These are phyloP conservation scores for Paraleonurus japonicus DNA, from an alignment of 257 asterid genomes.

Conservation along the genomic window DNA sequence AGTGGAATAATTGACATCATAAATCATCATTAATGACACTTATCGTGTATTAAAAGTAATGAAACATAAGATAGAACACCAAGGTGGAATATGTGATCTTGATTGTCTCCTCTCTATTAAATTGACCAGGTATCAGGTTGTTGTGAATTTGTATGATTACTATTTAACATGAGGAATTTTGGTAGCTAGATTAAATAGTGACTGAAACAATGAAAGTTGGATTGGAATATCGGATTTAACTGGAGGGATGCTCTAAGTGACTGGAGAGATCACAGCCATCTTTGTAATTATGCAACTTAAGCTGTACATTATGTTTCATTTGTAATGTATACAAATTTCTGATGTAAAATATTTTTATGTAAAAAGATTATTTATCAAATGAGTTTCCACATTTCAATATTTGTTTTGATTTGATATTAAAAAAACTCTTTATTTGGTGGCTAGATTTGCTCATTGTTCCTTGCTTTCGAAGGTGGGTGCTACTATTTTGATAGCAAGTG, in stretches of 20 bases:
- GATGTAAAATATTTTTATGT: no score
- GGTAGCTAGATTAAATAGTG: neutral
- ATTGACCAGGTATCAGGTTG: neutral
- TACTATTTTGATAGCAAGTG: no score
- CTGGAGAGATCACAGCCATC: neutral
- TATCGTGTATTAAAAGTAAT: no score
- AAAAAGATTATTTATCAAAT: neutral
- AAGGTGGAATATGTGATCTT: no score
- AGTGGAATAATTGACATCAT: no score
- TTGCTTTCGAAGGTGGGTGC: no score
- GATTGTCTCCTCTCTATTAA: no score
- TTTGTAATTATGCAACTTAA: neutral
- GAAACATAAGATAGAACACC: no score
- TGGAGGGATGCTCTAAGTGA: neutral
- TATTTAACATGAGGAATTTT: neutral
- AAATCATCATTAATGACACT: no score
- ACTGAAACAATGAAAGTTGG: neutral
- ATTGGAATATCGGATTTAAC: neutral
- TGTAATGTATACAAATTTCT: neutral
- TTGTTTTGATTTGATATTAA: no score
- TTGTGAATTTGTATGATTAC: neutral
- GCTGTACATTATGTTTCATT: slow-evolving; percentile 7
- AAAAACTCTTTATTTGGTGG: no score
- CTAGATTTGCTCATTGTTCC: no score
- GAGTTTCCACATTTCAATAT: neutral